phyloP scores from a whole-genome alignment of 768 basidiomycete genomes.

The Suillus hirtellus region DNA sequence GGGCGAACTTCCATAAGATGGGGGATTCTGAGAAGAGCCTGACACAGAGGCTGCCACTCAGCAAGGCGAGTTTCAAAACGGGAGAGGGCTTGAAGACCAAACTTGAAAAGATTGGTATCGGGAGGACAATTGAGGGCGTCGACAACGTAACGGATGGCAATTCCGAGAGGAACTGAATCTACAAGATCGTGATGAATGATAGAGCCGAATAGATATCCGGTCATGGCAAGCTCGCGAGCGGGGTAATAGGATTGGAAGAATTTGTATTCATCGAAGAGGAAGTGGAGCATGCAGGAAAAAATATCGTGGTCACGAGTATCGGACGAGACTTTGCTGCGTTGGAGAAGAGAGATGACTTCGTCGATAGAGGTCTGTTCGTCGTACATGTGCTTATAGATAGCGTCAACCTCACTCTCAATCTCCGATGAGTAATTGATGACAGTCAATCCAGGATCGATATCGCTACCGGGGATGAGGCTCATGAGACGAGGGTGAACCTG shows the following conservation, averaged over 20 bases:
- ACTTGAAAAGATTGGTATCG: slow-evolving; percentile 92
- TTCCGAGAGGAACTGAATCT: slow-evolving; percentile 91
- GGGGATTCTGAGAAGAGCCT: slow-evolving; percentile 83
- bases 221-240: slow-evolving; percentile 90
- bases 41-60: slow-evolving; percentile 93
- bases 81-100: slow-evolving; percentile 87
- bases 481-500: slow-evolving; percentile 96
- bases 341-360: slow-evolving; percentile 87
- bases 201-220: slow-evolving; percentile 93
- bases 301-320: slow-evolving; percentile 90
- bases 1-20: slow-evolving; percentile 85
- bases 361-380: slow-evolving; percentile 93
- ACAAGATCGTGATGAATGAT: slow-evolving; percentile 93
- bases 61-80: slow-evolving; percentile 84
- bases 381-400: slow-evolving; percentile 98
- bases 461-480: slow-evolving; percentile 84
- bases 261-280: slow-evolving; percentile 99
- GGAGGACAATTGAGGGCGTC: slow-evolving; percentile 91
- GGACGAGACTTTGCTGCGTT: slow-evolving; percentile 79
- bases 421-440: slow-evolving; percentile 88
- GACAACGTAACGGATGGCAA: slow-evolving; percentile 94
- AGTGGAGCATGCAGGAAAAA: slow-evolving; percentile 99
- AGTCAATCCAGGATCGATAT: slow-evolving; percentile 87
- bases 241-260: slow-evolving; percentile 98
- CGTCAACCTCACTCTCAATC: slow-evolving; percentile 90